A percentile compares a stretch with the other conserved stretches of the same genome.
Conservation (phyloP, 805 yeast genomes). For the Candida arabinofermentans region DNA sequence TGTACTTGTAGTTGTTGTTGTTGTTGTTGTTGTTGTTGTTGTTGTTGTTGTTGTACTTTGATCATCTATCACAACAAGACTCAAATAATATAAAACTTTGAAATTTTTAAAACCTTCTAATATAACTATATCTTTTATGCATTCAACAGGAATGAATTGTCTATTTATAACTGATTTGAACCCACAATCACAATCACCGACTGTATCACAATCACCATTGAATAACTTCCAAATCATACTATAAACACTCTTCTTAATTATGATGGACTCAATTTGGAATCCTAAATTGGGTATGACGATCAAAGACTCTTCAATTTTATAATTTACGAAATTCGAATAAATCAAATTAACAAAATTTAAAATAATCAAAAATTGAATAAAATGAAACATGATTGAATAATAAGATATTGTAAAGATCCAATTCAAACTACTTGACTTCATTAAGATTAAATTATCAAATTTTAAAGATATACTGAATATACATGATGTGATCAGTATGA, state of each 20-base stretch:
- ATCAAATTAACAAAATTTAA: not conserved
- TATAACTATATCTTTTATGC: constrained; percentile 60
- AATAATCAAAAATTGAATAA: not conserved
- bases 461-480: too few relatives aligned
- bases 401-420: too few relatives aligned
- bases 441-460: too few relatives aligned
- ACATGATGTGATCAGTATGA: too few relatives aligned
- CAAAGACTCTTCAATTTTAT: constrained; percentile 39
- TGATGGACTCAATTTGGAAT: constrained; percentile 37
- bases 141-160: constrained; percentile 52
- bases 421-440: too few relatives aligned
- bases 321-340: constrained; percentile 25
- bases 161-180: constrained; percentile 6
- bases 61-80: constrained; percentile 46
- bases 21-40: too few relatives aligned
- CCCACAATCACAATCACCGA: not conserved
- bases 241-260: constrained; percentile 22
- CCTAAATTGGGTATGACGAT: constrained; percentile 46
- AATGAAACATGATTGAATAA: not conserved
- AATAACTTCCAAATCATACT: constrained; percentile 2
- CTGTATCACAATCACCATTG: too few relatives aligned
- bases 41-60: too few relatives aligned
- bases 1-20: constrained; percentile 1
- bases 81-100: constrained; percentile 62
- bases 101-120: constrained; percentile 73